Evolutionary conservation across 2,329 filamentous ascomycete species (phyloP).

Genomic region (Myrmaecium sp.): DNA sequence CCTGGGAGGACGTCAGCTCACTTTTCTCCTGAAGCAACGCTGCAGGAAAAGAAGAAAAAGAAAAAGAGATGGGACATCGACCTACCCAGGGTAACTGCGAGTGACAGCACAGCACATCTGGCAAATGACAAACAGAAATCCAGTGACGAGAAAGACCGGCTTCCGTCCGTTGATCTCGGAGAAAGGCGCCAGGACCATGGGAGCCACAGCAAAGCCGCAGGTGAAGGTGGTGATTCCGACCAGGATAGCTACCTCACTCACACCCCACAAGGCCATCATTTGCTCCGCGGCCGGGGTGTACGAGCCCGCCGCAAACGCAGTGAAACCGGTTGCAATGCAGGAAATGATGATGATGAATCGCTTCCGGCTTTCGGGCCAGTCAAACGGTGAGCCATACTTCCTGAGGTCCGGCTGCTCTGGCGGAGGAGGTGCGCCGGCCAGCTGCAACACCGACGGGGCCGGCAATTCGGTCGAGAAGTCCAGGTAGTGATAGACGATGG

Average conservation of each 20-base stretch:
- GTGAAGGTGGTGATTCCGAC: conserved; percentile 72
- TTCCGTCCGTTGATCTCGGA: conserved; percentile 77
- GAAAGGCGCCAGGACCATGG: conserved; percentile 78
- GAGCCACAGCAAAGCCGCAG: conserved; percentile 58
- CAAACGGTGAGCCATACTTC: conserved; percentile 51
- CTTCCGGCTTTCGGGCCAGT: conserved; percentile 57
- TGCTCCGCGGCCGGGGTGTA: conserved; percentile 54
- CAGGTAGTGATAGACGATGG: conserved; percentile 41
- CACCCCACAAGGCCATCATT: conserved; percentile 48
- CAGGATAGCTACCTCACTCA: conserved; percentile 49
- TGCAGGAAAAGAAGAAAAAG: too few relatives aligned
- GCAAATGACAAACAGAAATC: conserved; percentile 52
- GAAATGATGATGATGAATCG: conserved; percentile 53
- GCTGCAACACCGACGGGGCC: conserved; percentile 21
- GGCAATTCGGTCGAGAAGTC: conserved; percentile 45
- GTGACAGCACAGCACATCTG: conserved; percentile 61
- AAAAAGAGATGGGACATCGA: too few relatives aligned
- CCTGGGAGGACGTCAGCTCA: too few relatives aligned
- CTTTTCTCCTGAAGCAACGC: too few relatives aligned
- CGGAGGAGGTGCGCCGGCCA: conserved; percentile 19
- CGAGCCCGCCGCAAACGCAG: conserved; percentile 66
- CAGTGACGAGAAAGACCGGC: conserved; percentile 62
- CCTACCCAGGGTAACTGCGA: conserved; percentile 45
- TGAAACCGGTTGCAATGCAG: conserved; percentile 57
- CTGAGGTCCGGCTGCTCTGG: conserved; percentile 48